Evolutionary conservation across 306 rosid species (phyloP).

Genomic region (Vigna unguiculata): DNA sequence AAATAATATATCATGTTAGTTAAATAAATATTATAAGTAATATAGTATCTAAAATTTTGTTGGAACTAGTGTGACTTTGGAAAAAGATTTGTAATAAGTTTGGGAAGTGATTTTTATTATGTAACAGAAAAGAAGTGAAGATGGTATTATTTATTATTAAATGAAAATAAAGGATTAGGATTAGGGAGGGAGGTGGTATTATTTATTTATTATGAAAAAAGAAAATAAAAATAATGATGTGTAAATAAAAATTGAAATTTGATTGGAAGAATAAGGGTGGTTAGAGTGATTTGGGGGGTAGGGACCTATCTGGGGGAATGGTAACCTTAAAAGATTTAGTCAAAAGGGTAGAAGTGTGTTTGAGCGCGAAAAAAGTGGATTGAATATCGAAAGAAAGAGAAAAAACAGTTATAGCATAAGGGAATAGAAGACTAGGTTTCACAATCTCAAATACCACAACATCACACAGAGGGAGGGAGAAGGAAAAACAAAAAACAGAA

Average conservation of each 20-base stretch:
- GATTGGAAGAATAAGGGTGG: too few relatives aligned
- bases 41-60: too few relatives aligned
- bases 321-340: conserved; percentile 57
- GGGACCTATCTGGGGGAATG: not conserved
- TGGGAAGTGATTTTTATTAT: too few relatives aligned
- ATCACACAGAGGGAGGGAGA: not conserved
- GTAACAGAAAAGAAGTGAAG: too few relatives aligned
- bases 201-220: not conserved
- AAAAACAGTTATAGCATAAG: conserved; percentile 50
- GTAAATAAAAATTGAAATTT: too few relatives aligned
- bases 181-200: not conserved
- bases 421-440: conserved; percentile 28
- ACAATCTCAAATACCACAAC: conserved; percentile 13
- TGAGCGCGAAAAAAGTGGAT: conserved; percentile 68
- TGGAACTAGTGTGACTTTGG: too few relatives aligned
- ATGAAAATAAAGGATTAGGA: too few relatives aligned
- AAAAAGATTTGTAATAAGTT: too few relatives aligned
- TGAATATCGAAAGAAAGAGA: conserved; percentile 42
- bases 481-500: not conserved
- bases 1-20: too few relatives aligned
- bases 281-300: conserved; percentile 9
- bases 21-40: too few relatives aligned
- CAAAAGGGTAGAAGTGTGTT: conserved; percentile 39
- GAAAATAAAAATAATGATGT: too few relatives aligned
- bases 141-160: too few relatives aligned